Evolutionary conservation across 2,329 filamentous ascomycete species (phyloP).

Genomic region (Arthrinium puccinioides): DNA sequence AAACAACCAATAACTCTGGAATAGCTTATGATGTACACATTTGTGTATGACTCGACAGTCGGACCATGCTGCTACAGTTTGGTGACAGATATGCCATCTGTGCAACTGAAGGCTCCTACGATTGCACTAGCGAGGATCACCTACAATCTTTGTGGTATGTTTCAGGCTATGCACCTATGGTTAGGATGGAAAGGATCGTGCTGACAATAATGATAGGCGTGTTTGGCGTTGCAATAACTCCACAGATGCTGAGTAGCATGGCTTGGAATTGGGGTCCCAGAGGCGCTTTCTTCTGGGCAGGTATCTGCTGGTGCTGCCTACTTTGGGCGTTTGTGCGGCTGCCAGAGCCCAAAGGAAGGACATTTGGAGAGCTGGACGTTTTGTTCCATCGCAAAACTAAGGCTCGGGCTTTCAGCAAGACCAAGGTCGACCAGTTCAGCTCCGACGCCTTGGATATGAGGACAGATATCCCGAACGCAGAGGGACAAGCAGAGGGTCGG

Average conservation of each 20-base stretch:
- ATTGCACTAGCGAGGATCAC: conserved; percentile 7
- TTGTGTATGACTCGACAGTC: conserved; percentile 7
- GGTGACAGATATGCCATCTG: conserved; percentile 8
- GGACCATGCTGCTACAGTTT: conserved; percentile 8
- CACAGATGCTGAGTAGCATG: conserved; percentile 7
- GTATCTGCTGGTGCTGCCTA: conserved; percentile 6
- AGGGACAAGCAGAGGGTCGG: no score
- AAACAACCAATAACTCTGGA: no score
- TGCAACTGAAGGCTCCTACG: conserved; percentile 5
- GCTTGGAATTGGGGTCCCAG: conserved; percentile 6
- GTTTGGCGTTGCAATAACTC: conserved; percentile 6
- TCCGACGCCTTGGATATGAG: neutral
- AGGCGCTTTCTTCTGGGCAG: conserved; percentile 5
- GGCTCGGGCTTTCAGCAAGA: conserved; percentile 6
- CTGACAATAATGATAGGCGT: conserved; percentile 5
- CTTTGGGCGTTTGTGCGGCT: conserved; percentile 8
- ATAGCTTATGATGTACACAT: conserved; percentile 5
- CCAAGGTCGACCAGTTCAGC: conserved; percentile 4
- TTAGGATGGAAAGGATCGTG: no score
- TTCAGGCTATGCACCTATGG: neutral
- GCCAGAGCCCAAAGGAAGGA: conserved; percentile 8
- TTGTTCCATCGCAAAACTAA: conserved; percentile 6
- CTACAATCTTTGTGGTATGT: conserved; percentile 8
- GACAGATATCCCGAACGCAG: no score
- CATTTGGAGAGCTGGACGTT: conserved; percentile 6